phyloP scores from a whole-genome alignment of 306 rosid genomes.

The Cyamopsis tetragonoloba region DNA sequence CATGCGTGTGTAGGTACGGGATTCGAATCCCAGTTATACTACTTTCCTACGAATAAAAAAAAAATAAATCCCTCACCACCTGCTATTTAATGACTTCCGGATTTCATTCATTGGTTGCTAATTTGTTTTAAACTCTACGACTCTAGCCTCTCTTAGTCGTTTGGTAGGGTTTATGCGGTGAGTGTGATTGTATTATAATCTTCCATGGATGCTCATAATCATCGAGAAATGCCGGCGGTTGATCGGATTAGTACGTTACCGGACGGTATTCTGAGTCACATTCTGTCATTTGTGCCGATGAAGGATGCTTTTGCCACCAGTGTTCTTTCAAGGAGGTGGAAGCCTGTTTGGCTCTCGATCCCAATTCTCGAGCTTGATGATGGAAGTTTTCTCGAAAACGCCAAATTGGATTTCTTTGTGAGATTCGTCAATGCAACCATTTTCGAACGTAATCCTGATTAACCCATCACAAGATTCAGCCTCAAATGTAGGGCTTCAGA shows the following conservation, averaged over 20 bases:
- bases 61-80: too few species aligned
- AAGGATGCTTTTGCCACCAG: conserved; percentile 2
- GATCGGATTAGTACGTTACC: conserved; percentile 23
- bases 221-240: too few species aligned
- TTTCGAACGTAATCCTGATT: background rate
- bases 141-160: too few species aligned
- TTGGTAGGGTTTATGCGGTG: too few species aligned
- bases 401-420: background rate
- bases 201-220: too few species aligned
- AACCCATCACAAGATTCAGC: background rate
- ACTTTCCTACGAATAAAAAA: too few species aligned
- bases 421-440: background rate
- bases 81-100: too few species aligned
- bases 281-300: conserved; percentile 1
- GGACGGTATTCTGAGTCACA: background rate
- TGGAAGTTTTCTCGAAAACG: background rate
- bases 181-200: too few species aligned
- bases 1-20: too few species aligned
- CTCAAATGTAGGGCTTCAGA: background rate
- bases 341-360: conserved; percentile 9
- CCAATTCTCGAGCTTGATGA: background rate
- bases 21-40: too few species aligned
- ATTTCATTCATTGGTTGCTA: too few species aligned
- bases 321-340: conserved; percentile 31
- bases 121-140: too few species aligned